Percentiles rank a stretch among this genome's conserved stretches.
Conservation (phyloP, 2,329 filamentous ascomycete species). For the Arthrobotrys sphaeroides region DNA sequence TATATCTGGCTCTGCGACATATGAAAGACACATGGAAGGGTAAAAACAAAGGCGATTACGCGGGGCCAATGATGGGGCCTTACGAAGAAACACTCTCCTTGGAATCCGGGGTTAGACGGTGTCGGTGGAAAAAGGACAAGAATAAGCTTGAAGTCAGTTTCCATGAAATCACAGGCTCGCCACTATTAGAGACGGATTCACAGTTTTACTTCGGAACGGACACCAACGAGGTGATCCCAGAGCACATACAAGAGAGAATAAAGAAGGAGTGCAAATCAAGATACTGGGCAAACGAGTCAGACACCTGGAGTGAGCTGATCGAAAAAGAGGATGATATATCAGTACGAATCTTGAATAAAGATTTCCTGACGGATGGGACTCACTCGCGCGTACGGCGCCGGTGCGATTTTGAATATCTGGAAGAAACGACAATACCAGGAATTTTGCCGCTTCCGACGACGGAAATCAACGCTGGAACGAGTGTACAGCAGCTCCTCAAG, state of each 20-base stretch:
- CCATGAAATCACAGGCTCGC: slow-evolving; percentile 25
- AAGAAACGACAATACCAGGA: not conserved
- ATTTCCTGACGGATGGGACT: not conserved
- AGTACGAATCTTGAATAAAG: not conserved
- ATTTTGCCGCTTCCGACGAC: not conserved
- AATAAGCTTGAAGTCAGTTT: slow-evolving; percentile 6
- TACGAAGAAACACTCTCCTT: not conserved
- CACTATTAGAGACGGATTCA: slow-evolving; percentile 13
- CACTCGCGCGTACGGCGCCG: not conserved
- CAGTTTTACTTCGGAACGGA: not conserved
- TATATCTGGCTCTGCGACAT: not conserved
- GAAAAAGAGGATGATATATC: not conserved
- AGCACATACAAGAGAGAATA: not conserved
- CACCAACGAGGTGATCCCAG: not conserved
- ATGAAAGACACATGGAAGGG: not conserved
- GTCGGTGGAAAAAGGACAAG: not conserved
- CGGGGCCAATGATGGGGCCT: not conserved
- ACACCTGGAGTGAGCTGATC: not conserved
- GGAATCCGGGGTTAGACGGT: not conserved
- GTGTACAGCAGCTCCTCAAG: not conserved
- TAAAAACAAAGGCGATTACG: not conserved
- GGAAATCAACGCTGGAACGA: not conserved
- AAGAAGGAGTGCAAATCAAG: not conserved
- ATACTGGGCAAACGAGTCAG: slow-evolving; percentile 3
- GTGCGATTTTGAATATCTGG: not conserved